Conservation (phyloP, 2,329 filamentous ascomycete species). For the Cladosporium sp. region DNA sequence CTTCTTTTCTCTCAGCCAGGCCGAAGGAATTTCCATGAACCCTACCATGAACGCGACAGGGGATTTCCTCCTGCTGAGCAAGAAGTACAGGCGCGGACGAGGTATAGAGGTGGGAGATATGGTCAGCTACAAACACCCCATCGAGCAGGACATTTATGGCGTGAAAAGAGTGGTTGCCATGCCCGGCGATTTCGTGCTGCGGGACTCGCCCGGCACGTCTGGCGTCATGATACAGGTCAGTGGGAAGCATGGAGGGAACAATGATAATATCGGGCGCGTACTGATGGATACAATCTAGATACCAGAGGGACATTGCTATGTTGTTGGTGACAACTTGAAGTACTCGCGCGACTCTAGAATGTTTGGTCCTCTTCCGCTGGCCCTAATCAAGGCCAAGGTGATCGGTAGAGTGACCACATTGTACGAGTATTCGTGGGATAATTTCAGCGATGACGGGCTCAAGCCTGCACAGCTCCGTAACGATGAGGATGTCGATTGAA, state of each 20-base stretch:
- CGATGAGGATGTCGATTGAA: conserved; percentile 9
- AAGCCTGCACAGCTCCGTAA: neutral
- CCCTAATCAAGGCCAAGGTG: conserved; percentile 80
- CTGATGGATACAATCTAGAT: conserved; percentile 57
- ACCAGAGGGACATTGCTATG: conserved; percentile 87
- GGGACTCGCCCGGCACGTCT: conserved; percentile 57
- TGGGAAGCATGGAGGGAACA: neutral
- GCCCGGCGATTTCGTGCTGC: conserved; percentile 68
- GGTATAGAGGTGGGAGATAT: conserved; percentile 77
- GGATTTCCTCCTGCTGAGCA: conserved; percentile 70
- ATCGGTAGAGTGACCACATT: conserved; percentile 46
- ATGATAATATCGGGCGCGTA: neutral
- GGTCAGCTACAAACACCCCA: conserved; percentile 75
- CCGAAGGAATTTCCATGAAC: conserved; percentile 81
- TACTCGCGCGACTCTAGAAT: conserved; percentile 83
- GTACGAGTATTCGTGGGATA: neutral
- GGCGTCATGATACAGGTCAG: conserved; percentile 66
- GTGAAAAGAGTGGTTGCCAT: conserved; percentile 72
- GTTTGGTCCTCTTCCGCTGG: conserved; percentile 85
- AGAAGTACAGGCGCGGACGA: conserved; percentile 68
- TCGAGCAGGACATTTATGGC: conserved; percentile 53
- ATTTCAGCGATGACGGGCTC: conserved; percentile 20
- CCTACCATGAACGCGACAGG: conserved; percentile 73
- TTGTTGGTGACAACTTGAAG: conserved; percentile 83
- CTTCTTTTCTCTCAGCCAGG: conserved; percentile 60